phyloP scores from a whole-genome alignment of 208 protist genomes.

The Angomonas ambiguus region DNA sequence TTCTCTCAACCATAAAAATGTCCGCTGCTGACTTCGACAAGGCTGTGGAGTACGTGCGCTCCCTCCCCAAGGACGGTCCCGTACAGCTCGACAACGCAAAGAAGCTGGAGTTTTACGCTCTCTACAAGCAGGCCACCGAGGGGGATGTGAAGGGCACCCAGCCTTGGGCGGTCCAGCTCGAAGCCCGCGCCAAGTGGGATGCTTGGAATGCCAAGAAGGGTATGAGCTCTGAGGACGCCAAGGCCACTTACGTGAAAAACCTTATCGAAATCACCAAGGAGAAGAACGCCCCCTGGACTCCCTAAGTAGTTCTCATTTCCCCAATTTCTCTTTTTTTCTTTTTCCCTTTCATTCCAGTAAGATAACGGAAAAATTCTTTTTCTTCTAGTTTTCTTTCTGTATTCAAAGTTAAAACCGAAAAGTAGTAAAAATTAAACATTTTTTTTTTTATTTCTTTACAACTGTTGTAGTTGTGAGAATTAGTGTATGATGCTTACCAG shows the following conservation, averaged over 20 bases:
- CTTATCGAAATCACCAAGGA: constrained; percentile 59
- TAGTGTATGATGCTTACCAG: neutral
- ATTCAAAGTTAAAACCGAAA: constrained; percentile 7
- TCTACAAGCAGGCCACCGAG: constrained; percentile 97
- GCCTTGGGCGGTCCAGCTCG: constrained; percentile 90
- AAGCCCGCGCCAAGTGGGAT: constrained; percentile 94
- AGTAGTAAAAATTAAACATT: constrained; percentile 13
- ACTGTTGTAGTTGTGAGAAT: neutral
- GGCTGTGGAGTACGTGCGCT: constrained; percentile 78
- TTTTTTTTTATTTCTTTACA: constrained; percentile 1
- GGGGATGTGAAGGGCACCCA: constrained; percentile 88
- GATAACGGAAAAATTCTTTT: constrained; percentile 3
- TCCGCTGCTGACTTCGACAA: constrained; percentile 75
- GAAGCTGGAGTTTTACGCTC: constrained; percentile 92
- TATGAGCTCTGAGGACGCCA: constrained; percentile 88
- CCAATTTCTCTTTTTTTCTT: constrained; percentile 9
- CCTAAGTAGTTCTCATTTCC: constrained; percentile 15
- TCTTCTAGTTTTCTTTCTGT: constrained; percentile 1
- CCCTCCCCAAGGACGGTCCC: constrained; percentile 71
- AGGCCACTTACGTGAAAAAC: constrained; percentile 81
- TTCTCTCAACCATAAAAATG: constrained; percentile 30
- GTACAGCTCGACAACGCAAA: constrained; percentile 86
- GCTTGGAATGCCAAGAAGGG: constrained; percentile 90
- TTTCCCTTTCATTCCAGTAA: constrained; percentile 1
- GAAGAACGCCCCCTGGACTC: constrained; percentile 57